phyloP scores from a whole-genome alignment of 2,329 filamentous ascomycete species.

The Achaetomium macrosporum region DNA sequence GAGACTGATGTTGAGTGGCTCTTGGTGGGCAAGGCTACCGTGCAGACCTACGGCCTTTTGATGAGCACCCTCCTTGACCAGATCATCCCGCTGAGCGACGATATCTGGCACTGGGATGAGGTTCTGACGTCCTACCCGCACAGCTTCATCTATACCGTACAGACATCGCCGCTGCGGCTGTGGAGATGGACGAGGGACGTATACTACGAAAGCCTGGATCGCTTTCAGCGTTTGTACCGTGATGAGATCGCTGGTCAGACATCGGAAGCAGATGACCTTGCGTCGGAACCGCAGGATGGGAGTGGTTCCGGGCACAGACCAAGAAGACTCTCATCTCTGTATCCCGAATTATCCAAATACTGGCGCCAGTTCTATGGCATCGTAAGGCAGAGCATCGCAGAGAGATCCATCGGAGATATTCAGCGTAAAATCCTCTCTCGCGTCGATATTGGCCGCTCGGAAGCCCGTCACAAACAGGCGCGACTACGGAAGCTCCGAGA shows the following conservation, averaged over 20 bases:
- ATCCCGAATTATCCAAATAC: slow-evolving; percentile 39
- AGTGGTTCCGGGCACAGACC: neutral
- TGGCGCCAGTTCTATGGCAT: slow-evolving; percentile 74
- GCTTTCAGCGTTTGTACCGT: slow-evolving; percentile 31
- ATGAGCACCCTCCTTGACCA: slow-evolving; percentile 73
- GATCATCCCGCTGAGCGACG: slow-evolving; percentile 75
- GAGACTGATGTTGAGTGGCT: slow-evolving; percentile 85
- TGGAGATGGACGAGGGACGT: slow-evolving; percentile 68
- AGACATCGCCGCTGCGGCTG: slow-evolving; percentile 73
- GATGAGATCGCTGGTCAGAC: slow-evolving; percentile 8
- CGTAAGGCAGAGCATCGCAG: slow-evolving; percentile 67
- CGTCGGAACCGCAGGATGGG: slow-evolving; percentile 1
- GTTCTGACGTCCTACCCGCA: slow-evolving; percentile 72
- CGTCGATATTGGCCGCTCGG: slow-evolving; percentile 65
- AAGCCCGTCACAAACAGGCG: slow-evolving; percentile 69
- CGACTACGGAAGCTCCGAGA: slow-evolving; percentile 67
- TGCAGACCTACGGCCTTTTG: slow-evolving; percentile 82
- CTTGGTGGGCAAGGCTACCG: slow-evolving; percentile 80
- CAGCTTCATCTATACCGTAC: slow-evolving; percentile 76
- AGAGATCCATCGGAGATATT: slow-evolving; percentile 65
- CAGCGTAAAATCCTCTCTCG: slow-evolving; percentile 70
- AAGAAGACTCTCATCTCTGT: slow-evolving; percentile 13
- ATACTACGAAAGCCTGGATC: slow-evolving; percentile 53
- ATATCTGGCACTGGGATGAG: slow-evolving; percentile 95
- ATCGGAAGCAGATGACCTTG: slow-evolving; percentile 18